These are phyloP conservation scores for Cucurbita argyrosperma DNA, from an alignment of 306 rosid species.

Conservation along the genomic window DNA sequence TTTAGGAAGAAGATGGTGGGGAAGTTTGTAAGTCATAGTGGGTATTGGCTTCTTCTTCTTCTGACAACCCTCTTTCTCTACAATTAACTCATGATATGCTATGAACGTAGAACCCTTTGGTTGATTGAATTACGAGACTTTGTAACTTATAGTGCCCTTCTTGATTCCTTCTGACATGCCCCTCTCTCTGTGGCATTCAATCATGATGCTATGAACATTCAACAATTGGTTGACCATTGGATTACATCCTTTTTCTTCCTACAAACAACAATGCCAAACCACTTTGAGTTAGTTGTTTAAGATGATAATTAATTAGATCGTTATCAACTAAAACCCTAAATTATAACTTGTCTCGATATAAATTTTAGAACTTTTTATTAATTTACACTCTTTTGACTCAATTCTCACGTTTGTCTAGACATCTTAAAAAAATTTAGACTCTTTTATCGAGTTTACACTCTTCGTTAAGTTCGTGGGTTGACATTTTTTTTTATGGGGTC, in stretches of 20 bases:
- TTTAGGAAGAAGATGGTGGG: neutral
- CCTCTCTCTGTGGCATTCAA: neutral
- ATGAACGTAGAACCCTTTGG: neutral
- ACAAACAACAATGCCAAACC: no score
- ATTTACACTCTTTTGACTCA: no score
- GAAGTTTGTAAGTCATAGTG: neutral
- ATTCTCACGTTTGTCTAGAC: no score
- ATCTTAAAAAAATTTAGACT: no score
- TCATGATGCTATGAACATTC: neutral
- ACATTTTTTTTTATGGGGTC: no score
- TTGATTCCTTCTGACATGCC: neutral
- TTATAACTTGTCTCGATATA: no score
- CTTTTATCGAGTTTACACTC: no score
- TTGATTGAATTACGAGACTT: neutral
- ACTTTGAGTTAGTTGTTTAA: neutral
- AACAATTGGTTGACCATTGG: neutral
- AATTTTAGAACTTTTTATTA: no score
- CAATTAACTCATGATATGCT: neutral
- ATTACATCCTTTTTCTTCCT: no score
- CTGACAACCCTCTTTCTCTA: neutral
- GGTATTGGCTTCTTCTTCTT: neutral
- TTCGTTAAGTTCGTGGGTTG: no score
- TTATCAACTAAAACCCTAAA: no score
- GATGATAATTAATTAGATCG: no score
- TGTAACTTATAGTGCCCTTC: neutral